phyloP scores from a whole-genome alignment of 1,284 basidiomycete species.

The Ceratobasidium papillatum region DNA sequence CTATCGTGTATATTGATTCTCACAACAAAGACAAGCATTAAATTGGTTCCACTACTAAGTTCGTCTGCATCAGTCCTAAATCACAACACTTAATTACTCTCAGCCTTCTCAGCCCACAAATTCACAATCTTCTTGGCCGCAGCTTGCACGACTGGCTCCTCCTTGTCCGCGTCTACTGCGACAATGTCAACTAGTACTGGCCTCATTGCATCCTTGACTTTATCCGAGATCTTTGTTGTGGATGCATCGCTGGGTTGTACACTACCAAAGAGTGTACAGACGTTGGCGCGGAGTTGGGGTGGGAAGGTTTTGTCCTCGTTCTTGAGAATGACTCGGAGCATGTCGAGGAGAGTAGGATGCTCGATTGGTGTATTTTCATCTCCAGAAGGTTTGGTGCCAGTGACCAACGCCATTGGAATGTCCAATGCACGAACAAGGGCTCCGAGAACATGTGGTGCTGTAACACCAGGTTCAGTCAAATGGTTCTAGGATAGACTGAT shows the following conservation, averaged over 20 bases:
- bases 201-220: slow-evolving; percentile 30
- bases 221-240: slow-evolving; percentile 17
- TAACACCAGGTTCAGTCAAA: slow-evolving; percentile 35
- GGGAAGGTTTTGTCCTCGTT: slow-evolving; percentile 51
- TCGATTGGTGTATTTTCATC: slow-evolving; percentile 55
- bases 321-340: slow-evolving; percentile 65
- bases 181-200: slow-evolving; percentile 24
- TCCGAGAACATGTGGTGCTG: slow-evolving; percentile 69
- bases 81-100: not conserved
- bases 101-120: slow-evolving; percentile 29
- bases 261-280: slow-evolving; percentile 41
- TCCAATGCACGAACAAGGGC: slow-evolving; percentile 63
- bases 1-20: slow-evolving; percentile 20
- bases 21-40: slow-evolving; percentile 16
- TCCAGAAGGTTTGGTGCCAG: slow-evolving; percentile 45
- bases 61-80: not conserved
- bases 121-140: slow-evolving; percentile 43
- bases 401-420: slow-evolving; percentile 53
- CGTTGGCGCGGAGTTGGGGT: slow-evolving; percentile 41
- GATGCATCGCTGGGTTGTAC: slow-evolving; percentile 16
- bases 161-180: slow-evolving; percentile 36
- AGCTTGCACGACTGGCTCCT: slow-evolving; percentile 35
- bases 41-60: slow-evolving; percentile 32
- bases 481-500: slow-evolving; percentile 1
- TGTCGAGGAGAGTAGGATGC: slow-evolving; percentile 67